phyloP scores from a whole-genome alignment of 176 grass and related monocot species.

The Microstegium vimineum region DNA sequence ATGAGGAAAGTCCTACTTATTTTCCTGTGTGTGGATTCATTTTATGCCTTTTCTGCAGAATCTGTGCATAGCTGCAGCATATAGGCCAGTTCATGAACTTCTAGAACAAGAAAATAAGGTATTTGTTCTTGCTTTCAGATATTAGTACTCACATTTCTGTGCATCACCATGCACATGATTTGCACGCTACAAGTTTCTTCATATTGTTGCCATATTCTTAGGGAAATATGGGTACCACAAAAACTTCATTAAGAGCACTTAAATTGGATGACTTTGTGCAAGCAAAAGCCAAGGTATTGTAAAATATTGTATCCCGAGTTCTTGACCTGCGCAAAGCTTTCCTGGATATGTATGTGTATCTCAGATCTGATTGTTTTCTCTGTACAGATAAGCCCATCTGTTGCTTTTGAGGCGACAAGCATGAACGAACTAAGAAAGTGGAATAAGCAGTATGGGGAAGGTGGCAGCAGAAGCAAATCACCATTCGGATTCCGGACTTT shows the following conservation, averaged over 20 bases:
- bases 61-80: conserved; percentile 83
- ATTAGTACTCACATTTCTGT: neutral
- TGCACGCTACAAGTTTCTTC: neutral
- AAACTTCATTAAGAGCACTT: conserved; percentile 52
- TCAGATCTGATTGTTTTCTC: neutral
- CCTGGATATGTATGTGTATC: neutral
- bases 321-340: neutral
- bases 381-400: conserved; percentile 74
- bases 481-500: conserved; percentile 83
- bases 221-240: conserved; percentile 23
- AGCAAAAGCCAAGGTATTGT: conserved; percentile 85
- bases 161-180: neutral
- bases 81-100: conserved; percentile 93
- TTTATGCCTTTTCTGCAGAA: conserved; percentile 49
- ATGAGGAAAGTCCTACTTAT: neutral
- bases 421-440: conserved; percentile 92
- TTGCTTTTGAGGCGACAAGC: conserved; percentile 74
- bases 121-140: conserved; percentile 9
- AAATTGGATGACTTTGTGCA: conserved; percentile 80
- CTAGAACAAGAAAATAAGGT: conserved; percentile 73
- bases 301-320: neutral
- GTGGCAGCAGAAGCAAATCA: conserved; percentile 63
- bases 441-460: conserved; percentile 92
- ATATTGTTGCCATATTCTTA: conserved; percentile 30
- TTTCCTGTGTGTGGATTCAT: conserved; percentile 2